Percentiles rank a stretch among this genome's conserved stretches.
phyloP scores from a whole-genome alignment of 2,329 filamentous ascomycete genomes.

The Aspergillus floridensis region DNA sequence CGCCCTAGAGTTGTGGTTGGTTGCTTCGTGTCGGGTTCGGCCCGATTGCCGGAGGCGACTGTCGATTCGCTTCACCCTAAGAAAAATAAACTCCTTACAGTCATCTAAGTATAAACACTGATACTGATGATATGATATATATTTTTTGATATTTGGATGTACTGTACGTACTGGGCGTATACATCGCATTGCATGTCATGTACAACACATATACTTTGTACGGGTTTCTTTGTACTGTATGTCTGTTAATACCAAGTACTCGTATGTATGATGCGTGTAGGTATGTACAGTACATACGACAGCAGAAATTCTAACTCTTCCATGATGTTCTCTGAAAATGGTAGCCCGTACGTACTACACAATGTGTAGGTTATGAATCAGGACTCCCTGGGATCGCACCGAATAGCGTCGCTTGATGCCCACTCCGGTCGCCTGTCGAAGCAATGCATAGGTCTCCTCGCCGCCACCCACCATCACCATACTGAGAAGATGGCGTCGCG shows the following conservation, averaged over 20 bases:
- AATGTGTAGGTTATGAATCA: slow-evolving; percentile 76
- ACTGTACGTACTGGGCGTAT: too few species aligned
- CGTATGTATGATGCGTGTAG: not conserved
- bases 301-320: not conserved
- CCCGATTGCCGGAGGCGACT: not conserved
- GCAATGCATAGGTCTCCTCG: slow-evolving; percentile 60
- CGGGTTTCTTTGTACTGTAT: too few species aligned
- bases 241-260: too few species aligned
- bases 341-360: slow-evolving; percentile 24
- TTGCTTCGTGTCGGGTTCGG: not conserved
- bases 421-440: slow-evolving; percentile 64
- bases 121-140: too few species aligned
- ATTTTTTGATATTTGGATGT: too few species aligned
- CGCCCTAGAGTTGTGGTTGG: too few species aligned
- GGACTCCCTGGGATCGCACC: slow-evolving; percentile 75
- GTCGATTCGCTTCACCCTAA: not conserved
- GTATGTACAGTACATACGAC: not conserved
- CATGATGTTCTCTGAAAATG: not conserved
- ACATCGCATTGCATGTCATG: too few species aligned
- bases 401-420: slow-evolving; percentile 76
- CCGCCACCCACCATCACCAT: slow-evolving; percentile 81
- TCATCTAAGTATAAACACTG: too few species aligned
- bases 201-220: too few species aligned
- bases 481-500: slow-evolving; percentile 69
- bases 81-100: too few species aligned